Percentiles rank a stretch among this genome's conserved stretches.
Conservation (phyloP, 2,329 filamentous ascomycete genomes). For the Periconia digitata region DNA sequence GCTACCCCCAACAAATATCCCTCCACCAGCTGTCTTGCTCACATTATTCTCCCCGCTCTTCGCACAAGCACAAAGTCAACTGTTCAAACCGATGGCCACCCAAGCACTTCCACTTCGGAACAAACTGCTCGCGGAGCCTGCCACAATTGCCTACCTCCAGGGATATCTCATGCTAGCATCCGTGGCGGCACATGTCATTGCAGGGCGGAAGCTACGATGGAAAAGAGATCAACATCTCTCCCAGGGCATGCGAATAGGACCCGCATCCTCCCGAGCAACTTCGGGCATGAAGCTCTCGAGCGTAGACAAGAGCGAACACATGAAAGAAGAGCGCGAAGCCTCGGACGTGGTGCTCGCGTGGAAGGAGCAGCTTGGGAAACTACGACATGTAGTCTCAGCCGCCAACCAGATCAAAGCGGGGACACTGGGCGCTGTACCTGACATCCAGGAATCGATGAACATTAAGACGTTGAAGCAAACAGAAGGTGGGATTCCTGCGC, state of each 20-base stretch:
- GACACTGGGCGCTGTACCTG: conserved; percentile 60
- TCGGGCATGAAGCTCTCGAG: conserved; percentile 91
- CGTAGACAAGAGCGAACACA: conserved; percentile 79
- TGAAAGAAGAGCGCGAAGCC: conserved; percentile 81
- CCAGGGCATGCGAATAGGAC: conserved; percentile 83
- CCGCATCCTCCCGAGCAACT: conserved; percentile 65
- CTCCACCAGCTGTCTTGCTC: conserved; percentile 81
- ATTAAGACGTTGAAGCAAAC: conserved; percentile 63
- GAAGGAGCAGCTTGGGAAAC: conserved; percentile 72
- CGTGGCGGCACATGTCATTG: conserved; percentile 78
- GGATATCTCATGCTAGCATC: conserved; percentile 64
- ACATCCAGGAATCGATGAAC: conserved; percentile 69
- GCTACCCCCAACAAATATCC: conserved; percentile 78
- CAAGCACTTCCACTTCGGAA: conserved; percentile 62
- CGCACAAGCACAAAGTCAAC: conserved; percentile 61
- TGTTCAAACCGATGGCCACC: conserved; percentile 67
- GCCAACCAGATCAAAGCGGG: conserved; percentile 54
- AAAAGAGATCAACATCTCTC: conserved; percentile 83
- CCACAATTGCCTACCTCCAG: conserved; percentile 63
- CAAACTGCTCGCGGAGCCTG: conserved; percentile 64
- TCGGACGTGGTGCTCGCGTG: conserved; percentile 75
- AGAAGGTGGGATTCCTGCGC: conserved; percentile 71
- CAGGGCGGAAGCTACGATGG: conserved; percentile 85
- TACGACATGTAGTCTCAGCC: conserved; percentile 72
- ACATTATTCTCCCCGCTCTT: conserved; percentile 74